Conservation (phyloP, 768 basidiomycete genomes). For the Leccinum imitatum region DNA sequence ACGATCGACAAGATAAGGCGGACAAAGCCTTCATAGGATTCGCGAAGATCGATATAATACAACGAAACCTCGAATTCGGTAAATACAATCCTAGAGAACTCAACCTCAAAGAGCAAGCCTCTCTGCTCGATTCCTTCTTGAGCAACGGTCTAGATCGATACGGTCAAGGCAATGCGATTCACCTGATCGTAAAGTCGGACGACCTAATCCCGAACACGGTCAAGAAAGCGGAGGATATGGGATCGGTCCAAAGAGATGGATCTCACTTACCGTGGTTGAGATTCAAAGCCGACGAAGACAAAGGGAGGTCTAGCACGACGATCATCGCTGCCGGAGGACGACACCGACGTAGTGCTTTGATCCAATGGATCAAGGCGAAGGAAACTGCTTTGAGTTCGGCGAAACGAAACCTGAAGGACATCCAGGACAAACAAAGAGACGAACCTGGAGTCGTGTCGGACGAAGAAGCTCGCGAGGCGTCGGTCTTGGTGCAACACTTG, state of each 20-base stretch:
- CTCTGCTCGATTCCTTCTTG: not conserved
- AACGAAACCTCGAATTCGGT: not conserved
- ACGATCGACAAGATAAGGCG: not conserved
- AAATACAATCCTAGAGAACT: not conserved
- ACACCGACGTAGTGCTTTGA: not conserved
- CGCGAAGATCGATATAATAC: not conserved
- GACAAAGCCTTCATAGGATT: not conserved
- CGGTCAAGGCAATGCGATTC: not conserved
- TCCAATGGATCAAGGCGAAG: not conserved
- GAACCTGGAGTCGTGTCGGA: not conserved
- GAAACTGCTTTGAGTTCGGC: rapidly evolving
- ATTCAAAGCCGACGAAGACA: not conserved
- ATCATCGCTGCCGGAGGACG: not conserved
- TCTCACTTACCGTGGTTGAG: not conserved
- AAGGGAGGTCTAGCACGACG: no score
- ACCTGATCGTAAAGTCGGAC: not conserved
- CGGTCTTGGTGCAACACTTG: not conserved
- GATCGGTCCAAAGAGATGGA: not conserved
- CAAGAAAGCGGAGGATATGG: not conserved
- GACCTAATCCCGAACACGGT: not conserved
- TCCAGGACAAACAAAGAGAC: no score
- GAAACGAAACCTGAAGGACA: not conserved
- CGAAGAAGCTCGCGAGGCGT: not conserved
- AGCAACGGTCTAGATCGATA: not conserved
- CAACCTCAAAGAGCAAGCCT: not conserved